Base-by-base conservation (phyloP, 1,284 basidiomycete genomes). In the Trichosporon sp. region DNA sequence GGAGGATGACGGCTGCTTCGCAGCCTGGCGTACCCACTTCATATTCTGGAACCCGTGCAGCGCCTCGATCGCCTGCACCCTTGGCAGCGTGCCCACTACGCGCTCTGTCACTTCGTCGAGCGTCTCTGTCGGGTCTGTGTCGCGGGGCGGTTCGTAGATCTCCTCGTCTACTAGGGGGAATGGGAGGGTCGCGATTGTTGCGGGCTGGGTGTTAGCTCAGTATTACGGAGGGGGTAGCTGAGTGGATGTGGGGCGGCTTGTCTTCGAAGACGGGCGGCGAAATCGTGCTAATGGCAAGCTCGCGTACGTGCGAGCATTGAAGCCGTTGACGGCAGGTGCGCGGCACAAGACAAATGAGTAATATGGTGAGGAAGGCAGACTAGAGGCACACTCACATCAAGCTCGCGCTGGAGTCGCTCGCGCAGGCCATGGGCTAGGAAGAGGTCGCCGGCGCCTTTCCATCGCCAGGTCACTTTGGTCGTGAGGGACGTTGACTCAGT, bases 41-140 rank as follows among this genome's bases (percentile, higher is more conserved):
- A 80, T 75, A 19, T 61, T 64, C 36, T 77, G 74, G 63, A 78
- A 80, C 5, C 74, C 77, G 44, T 78, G 73, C 37, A 80, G 46
- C 4, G 78, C 77, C 61, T 81, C 78, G 57, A 81, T 79, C 25
- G 80, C 77, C 61, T 80, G 80, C 0, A 74, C 73, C 4, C 78
- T 60, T 2, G 80, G 80, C 10, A 81, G 52, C 16, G 62, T 36
- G 13, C 66, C 66, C 2, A 81, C 65, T 1, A 78, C 70, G 29
- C 74, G 70, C 25, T 65, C 70, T 9, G 77, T 78, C 14, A 77
- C 72, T 56, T 77, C 56, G n/a, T 80, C 78, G 8, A 78, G 67
- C 3, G 75, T 74, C 63, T 79, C 77, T 70, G 71, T 72, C 52
- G 64, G 34, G 14, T 73, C 72, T 5, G 69, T 69, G 58, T 79